Evolutionary conservation across 768 basidiomycete genomes (phyloP).

Genomic region (Collybiopsis confluens): DNA sequence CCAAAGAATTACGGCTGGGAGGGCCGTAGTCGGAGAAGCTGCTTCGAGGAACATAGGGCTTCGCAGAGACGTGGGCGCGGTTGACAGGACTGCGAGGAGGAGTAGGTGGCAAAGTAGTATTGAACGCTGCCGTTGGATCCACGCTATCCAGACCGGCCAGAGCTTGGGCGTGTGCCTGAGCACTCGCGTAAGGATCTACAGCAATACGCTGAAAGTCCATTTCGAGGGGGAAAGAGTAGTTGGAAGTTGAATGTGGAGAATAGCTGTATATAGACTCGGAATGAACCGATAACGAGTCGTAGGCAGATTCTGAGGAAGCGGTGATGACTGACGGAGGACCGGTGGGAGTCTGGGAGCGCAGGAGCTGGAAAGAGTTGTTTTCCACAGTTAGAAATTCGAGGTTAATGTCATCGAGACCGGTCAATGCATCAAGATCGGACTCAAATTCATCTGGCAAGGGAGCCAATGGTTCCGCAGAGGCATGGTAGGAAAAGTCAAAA

Average conservation of each 20-base stretch:
- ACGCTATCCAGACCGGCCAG: conserved; percentile 22
- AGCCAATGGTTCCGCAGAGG: conserved; percentile 66
- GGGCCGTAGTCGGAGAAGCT: conserved; percentile 69
- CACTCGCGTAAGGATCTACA: conserved; percentile 47
- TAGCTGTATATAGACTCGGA: conserved; percentile 72
- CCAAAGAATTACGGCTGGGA: conserved; percentile 43
- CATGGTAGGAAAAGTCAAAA: conserved; percentile 68
- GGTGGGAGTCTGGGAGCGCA: conserved; percentile 59
- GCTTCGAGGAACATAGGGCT: conserved; percentile 37
- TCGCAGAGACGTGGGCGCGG: conserved; percentile 28
- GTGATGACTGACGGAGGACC: conserved; percentile 76
- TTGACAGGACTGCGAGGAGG: conserved; percentile 46
- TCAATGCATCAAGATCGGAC: conserved; percentile 72
- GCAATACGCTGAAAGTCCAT: conserved; percentile 68
- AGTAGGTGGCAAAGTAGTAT: conserved; percentile 53
- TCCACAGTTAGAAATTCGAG: conserved; percentile 62
- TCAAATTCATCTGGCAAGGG: conserved; percentile 83
- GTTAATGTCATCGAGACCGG: conserved; percentile 60
- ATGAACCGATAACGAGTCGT: conserved; percentile 62
- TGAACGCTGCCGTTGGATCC: conserved; percentile 47
- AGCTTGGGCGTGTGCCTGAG: conserved; percentile 27
- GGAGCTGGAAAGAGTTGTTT: conserved; percentile 60
- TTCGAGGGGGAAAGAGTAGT: conserved; percentile 59
- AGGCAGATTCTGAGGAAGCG: conserved; percentile 72
- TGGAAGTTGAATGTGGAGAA: conserved; percentile 44